Base-by-base conservation (phyloP, 2,329 filamentous ascomycete species). In the Pezicula radicicola region DNA sequence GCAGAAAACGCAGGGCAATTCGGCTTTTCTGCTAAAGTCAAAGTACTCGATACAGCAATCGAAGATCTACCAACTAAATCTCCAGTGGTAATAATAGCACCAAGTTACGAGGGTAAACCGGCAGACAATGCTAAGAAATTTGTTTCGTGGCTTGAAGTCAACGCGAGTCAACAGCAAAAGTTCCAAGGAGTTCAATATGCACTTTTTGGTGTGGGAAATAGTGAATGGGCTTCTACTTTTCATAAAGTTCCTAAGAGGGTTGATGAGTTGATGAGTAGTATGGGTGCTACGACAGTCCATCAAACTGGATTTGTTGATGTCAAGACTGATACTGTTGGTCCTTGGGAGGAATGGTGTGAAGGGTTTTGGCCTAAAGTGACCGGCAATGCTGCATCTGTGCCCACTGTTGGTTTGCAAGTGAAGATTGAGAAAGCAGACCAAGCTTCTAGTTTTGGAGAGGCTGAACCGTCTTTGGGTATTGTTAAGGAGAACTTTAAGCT, bases 31-130 rank as follows among this genome's bases (percentile, higher is more conserved):
- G 79, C 81, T 8, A 65, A 72, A 3, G 69, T 86, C 2, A 75
- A 78, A 19, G 74, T 77, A 1, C 68, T 91, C 37, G 85, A 91
- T 61, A 73, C 76, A 0, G 85, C 83, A 0, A 80, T 79, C 16
- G 77, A 81, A 45, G 76, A 78, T 3, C 64, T 91, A 0, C 79
- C 84, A 0, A 81, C 74, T 46, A 75, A 80, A 25, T 75, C 78
- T 6, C 86, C 87, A 0, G 75, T 88, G 0, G 71, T 89, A 21
- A 76, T 91, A 46, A 76, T 92, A 55, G 84, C 84, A 0, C 79
- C 88, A 0, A 85, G 83, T 1, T 92, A 91, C 59, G 88, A 92
- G 61, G 88, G 88, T 1, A 77, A 88, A 50, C 85, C 88, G 0
- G 81, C 87, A 0, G 85, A 89, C 55, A 91, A 92, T 55, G 88